Evolutionary conservation across 768 basidiomycete species (phyloP), one percentile per base, ranked within the genome.

Genomic region (Kwoniella heveanensis): DNA sequence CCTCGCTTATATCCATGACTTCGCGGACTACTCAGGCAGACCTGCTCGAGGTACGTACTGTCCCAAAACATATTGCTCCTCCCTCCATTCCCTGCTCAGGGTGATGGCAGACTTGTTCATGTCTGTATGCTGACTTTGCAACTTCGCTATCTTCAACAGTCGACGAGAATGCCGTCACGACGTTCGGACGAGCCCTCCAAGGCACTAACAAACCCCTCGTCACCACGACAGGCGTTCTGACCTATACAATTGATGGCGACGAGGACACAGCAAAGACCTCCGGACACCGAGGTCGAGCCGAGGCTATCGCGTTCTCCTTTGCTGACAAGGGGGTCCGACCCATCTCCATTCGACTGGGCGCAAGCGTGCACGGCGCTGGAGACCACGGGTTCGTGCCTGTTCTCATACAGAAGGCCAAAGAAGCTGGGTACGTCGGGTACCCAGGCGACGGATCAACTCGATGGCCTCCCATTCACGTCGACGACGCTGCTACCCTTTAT

Each of bases 1-100:
- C 37, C 46, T 64, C 44, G 74, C 66, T 1, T 76, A 68, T 61
- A 57, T 66, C 54, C 74, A 76, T 52, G 67, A 76, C 44, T 69
- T 67, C 60, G 26, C 50, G 19, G 44, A 57, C 27, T 57, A 56
- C 21, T 50, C 49, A 39, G 54, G 54, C 39, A 51, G 26, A 39
- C 36, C 62, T 22, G 55, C 56, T n/a, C 48, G 57, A 19, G 25
- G 62, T 64, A 55, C 52, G 62, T 64, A 21, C 32, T 36, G 52
- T 46, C 15, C 30, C 21, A 17, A 44, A 7, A 36, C 7, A 6
- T 36, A 13, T 7, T 13, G 32, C 13, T 36, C 49, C 49, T 19
- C 22, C 39, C 17, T 44, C 15, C 39, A 10, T 32, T 25, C 19
- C 39, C 24, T 27, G 22, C 15, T 27, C 22, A n/a, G n/a, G n/a